Evolutionary conservation across 805 yeast genomes (phyloP).

Genomic region (Sungouiella thailandica): DNA sequence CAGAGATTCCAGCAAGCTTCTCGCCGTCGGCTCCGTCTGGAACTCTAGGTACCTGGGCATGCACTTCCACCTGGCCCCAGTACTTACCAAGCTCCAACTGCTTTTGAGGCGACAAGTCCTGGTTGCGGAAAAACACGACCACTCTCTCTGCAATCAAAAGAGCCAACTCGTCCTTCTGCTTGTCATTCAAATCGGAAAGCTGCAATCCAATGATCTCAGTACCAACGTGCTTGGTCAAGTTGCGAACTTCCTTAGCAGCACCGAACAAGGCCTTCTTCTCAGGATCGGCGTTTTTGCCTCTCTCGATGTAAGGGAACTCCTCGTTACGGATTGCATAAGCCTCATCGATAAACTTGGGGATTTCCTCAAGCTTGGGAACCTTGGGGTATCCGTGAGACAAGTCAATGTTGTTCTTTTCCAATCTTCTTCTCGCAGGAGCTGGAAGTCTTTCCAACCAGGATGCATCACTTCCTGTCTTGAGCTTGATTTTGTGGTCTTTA

Average conservation of each 20-base stretch:
- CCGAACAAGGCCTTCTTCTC: conserved; percentile 27
- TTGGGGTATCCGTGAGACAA: conserved; percentile 24
- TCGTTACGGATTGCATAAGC: conserved; percentile 19
- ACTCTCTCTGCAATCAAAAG: conserved; percentile 27
- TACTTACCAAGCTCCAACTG: conserved; percentile 27
- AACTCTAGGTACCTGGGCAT: conserved; percentile 14
- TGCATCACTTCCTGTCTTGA: conserved; percentile 10
- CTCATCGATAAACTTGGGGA: conserved; percentile 24
- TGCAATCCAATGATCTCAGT: conserved; percentile 29
- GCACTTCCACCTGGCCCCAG: conserved; percentile 27
- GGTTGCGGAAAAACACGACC: conserved; percentile 27
- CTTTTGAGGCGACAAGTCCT: conserved; percentile 26
- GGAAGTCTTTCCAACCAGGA: conserved; percentile 19
- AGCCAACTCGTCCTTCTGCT: conserved; percentile 28
- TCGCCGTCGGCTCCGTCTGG: conserved; percentile 13
- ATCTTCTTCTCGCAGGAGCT: conserved; percentile 18
- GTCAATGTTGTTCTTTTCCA: conserved; percentile 21
- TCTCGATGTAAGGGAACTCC: conserved; percentile 21
- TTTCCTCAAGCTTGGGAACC: conserved; percentile 17
- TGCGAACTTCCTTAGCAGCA: conserved; percentile 25
- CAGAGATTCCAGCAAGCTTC: conserved; percentile 21
- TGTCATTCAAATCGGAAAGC: conserved; percentile 22
- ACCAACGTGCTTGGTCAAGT: conserved; percentile 28
- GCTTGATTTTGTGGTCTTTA: conserved; percentile 5
- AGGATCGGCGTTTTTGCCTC: conserved; percentile 26